These are phyloP conservation scores for Mortierella sp. DNA, from an alignment of 371 early-diverging fungal genomes.

Conservation along the genomic window DNA sequence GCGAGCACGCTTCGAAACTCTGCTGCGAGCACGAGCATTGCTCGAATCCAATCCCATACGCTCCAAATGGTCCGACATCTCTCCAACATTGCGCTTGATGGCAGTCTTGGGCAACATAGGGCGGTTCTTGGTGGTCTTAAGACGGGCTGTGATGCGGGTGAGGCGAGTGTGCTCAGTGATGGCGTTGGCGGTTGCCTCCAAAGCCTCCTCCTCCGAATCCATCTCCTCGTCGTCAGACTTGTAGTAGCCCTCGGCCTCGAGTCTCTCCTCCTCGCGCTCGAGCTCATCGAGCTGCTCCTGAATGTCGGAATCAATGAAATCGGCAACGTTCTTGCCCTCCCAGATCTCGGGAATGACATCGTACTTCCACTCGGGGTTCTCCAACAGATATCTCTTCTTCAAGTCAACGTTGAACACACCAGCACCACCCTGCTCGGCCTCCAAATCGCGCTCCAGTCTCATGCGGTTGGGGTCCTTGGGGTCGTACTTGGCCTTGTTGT, in stretches of 20 bases:
- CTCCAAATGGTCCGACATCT: slow-evolving; percentile 67
- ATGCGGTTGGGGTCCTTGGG: slow-evolving; percentile 87
- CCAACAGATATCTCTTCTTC: slow-evolving; percentile 91
- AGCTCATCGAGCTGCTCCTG: slow-evolving; percentile 95
- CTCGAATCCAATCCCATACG: slow-evolving; percentile 65
- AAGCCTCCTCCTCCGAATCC: slow-evolving; percentile 82
- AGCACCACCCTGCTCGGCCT: slow-evolving; percentile 93
- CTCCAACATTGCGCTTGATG: slow-evolving; percentile 72
- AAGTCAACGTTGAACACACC: slow-evolving; percentile 97
- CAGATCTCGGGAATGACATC: slow-evolving; percentile 99
- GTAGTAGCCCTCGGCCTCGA: slow-evolving; percentile 95
- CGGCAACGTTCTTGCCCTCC: slow-evolving; percentile 99
- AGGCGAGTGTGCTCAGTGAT: slow-evolving; percentile 91
- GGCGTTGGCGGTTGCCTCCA: slow-evolving; percentile 83
- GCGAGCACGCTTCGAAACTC: slow-evolving; percentile 79
- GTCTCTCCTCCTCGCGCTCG: slow-evolving; percentile 97
- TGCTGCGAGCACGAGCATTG: slow-evolving; percentile 70
- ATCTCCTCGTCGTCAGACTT: slow-evolving; percentile 84
- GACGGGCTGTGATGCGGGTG: slow-evolving; percentile 79
- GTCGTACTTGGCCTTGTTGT: slow-evolving; percentile 82
- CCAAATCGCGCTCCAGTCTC: slow-evolving; percentile 92
- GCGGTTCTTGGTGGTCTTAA: slow-evolving; percentile 59
- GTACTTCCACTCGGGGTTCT: slow-evolving; percentile 96
- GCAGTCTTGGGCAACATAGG: slow-evolving; percentile 65
- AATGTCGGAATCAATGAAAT: slow-evolving; percentile 99